phyloP scores from a whole-genome alignment of 495 filamentous ascomycete genomes.

The Lophiostoma macrostomum region DNA sequence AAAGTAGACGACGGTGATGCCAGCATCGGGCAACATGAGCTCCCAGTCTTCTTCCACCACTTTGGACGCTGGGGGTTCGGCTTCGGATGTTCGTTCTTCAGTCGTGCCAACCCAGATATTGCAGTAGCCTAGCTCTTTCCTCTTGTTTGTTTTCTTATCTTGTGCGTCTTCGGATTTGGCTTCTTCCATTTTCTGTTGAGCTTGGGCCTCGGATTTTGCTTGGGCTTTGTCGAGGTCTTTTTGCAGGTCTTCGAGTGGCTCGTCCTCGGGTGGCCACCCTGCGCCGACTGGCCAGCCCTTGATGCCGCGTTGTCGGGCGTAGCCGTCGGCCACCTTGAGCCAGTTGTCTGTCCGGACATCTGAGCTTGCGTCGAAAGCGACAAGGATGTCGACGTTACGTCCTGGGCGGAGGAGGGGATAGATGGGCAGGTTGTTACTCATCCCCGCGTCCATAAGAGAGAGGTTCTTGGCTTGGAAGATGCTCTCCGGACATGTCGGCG shows the following conservation, averaged over 20 bases:
- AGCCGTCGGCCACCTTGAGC: slow-evolving; percentile 89
- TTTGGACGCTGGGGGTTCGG: slow-evolving; percentile 66
- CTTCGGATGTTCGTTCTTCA: slow-evolving; percentile 58
- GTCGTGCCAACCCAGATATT: slow-evolving; percentile 91
- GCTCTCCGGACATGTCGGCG: slow-evolving; percentile 67
- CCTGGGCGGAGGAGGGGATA: slow-evolving; percentile 89
- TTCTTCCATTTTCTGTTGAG: slow-evolving; percentile 59
- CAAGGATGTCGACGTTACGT: slow-evolving; percentile 82
- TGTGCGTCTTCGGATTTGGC: slow-evolving; percentile 53
- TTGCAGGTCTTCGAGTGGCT: slow-evolving; percentile 54
- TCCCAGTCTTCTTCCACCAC: slow-evolving; percentile 64
- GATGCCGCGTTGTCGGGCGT: slow-evolving; percentile 80
- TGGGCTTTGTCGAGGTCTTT: slow-evolving; percentile 66
- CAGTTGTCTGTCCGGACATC: slow-evolving; percentile 87
- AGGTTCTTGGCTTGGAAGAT: slow-evolving; percentile 68
- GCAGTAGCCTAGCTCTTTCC: slow-evolving; percentile 68
- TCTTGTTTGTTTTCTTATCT: slow-evolving; percentile 23
- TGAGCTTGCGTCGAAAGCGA: slow-evolving; percentile 83
- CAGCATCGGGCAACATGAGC: slow-evolving; percentile 72
- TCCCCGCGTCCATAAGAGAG: slow-evolving; percentile 91
- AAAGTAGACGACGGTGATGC: slow-evolving; percentile 87
- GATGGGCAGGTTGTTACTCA: slow-evolving; percentile 95
- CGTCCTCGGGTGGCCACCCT: slow-evolving; percentile 73
- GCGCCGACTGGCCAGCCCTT: slow-evolving; percentile 90
- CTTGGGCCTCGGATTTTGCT: slow-evolving; percentile 55